Evolutionary conservation across 192 early-diverging fungal genomes (phyloP).

Genomic region (Backusella mclennaniae): DNA sequence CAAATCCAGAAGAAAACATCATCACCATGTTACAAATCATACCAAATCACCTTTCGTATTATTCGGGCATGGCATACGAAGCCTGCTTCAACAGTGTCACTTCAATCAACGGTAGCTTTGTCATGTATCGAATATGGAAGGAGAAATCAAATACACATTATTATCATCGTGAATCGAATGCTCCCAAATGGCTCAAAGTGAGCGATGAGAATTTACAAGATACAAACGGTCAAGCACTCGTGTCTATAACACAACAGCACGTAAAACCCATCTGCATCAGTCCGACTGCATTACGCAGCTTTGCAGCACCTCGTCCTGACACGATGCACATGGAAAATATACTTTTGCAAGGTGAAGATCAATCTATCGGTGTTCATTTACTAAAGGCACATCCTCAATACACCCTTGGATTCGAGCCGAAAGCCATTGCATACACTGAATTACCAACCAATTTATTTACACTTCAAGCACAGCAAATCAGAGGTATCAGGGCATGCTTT

Average conservation of each 20-base stretch:
- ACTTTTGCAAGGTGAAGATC: conserved; percentile 37
- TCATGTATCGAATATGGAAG: conserved; percentile 68
- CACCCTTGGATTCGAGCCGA: conserved; percentile 37
- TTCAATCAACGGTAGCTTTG: conserved; percentile 62
- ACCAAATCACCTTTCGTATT: conserved; percentile 60
- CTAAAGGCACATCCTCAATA: conserved; percentile 31
- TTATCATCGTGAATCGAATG: neutral
- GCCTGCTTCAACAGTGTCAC: conserved; percentile 62
- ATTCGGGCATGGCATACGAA: conserved; percentile 65
- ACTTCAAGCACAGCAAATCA: conserved; percentile 31
- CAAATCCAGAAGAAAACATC: conserved; percentile 58
- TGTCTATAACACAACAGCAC: conserved; percentile 17
- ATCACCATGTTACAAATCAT: conserved; percentile 70
- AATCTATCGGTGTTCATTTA: conserved; percentile 26
- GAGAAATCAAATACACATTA: conserved; percentile 24
- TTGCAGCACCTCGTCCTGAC: conserved; percentile 27
- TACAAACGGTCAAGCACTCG: neutral
- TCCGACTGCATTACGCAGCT: conserved; percentile 33
- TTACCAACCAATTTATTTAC: conserved; percentile 32
- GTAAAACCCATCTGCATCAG: conserved; percentile 29
- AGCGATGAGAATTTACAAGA: conserved; percentile 14
- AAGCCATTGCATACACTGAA: conserved; percentile 31
- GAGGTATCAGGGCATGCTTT: conserved; percentile 26
- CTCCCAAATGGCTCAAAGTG: conserved; percentile 7
- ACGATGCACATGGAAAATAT: conserved; percentile 39